Evolutionary conservation across 495 filamentous ascomycete genomes (phyloP).

Genomic region (Penicillium chermesinum): DNA sequence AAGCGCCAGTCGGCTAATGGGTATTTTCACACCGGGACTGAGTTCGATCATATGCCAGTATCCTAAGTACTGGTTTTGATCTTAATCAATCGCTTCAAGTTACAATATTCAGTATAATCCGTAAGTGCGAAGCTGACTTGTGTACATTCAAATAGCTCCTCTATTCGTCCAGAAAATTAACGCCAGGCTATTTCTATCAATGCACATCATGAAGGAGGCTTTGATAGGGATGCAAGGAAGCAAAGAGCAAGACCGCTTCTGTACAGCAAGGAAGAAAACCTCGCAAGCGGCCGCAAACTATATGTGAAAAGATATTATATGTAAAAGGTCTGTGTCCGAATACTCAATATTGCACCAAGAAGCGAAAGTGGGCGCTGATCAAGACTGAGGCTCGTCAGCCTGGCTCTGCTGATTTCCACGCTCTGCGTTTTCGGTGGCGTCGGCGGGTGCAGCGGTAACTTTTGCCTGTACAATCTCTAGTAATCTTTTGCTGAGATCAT

Average conservation of each 20-base stretch:
- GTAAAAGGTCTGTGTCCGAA: constrained; percentile 1
- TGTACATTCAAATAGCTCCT: too few species aligned
- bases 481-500: constrained; percentile 62
- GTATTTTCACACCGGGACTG: too few species aligned
- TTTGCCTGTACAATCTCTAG: constrained; percentile 65
- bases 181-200: constrained; percentile 23
- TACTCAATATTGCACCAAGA: neutral
- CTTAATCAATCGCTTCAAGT: too few species aligned
- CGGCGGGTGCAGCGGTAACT: constrained; percentile 9
- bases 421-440: neutral
- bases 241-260: constrained; percentile 11
- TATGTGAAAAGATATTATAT: constrained; percentile 14
- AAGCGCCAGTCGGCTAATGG: too few species aligned
- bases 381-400: constrained; percentile 15
- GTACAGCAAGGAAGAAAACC: constrained; percentile 13
- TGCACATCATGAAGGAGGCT: constrained; percentile 15
- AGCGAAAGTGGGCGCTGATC: neutral
- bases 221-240: constrained; percentile 9
- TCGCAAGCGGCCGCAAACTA: neutral
- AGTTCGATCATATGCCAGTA: too few species aligned
- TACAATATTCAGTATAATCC: too few species aligned
- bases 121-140: too few species aligned
- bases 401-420: constrained; percentile 7
- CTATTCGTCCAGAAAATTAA: too few species aligned
- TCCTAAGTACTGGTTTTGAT: too few species aligned